Evolutionary conservation across 164 flowering plant species (phyloP).

Genomic region (Nymphaea thermarum): DNA sequence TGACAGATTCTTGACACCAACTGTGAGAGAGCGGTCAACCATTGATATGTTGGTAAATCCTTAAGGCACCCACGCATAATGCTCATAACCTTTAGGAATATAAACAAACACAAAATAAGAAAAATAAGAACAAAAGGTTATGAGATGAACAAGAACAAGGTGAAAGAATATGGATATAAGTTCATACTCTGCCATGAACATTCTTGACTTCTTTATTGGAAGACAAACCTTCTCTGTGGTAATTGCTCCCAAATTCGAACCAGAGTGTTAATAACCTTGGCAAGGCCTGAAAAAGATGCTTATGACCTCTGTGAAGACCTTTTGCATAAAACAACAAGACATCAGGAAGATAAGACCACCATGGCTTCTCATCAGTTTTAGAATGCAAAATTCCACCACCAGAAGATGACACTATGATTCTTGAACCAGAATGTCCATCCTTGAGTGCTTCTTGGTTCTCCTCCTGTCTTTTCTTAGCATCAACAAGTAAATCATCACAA

Average conservation of each 20-base stretch:
- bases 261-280: constrained; percentile 95
- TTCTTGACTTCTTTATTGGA: constrained; percentile 60
- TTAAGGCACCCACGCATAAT: constrained; percentile 91
- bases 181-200: constrained; percentile 52
- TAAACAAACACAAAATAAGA: neutral
- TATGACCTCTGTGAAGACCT: constrained; percentile 94
- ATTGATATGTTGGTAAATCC: constrained; percentile 91
- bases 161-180: neutral
- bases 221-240: constrained; percentile 41
- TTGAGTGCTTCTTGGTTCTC: constrained; percentile 35
- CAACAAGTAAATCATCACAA: constrained; percentile 86
- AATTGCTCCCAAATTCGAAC: constrained; percentile 95
- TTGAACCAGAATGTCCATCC: constrained; percentile 15
- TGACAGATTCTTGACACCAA: constrained; percentile 98
- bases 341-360: constrained; percentile 85
- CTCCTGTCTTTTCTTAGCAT: constrained; percentile 93
- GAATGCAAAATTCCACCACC: constrained; percentile 8
- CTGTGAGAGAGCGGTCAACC: constrained; percentile 93
- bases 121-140: neutral
- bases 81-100: constrained; percentile 51
- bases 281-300: constrained; percentile 89
- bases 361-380: constrained; percentile 35
- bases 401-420: constrained; percentile 23
- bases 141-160: neutral
- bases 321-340: constrained; percentile 79